These are phyloP conservation scores for Podochytrium sp. DNA, from an alignment of 192 early-diverging fungal species.

Conservation along the genomic window DNA sequence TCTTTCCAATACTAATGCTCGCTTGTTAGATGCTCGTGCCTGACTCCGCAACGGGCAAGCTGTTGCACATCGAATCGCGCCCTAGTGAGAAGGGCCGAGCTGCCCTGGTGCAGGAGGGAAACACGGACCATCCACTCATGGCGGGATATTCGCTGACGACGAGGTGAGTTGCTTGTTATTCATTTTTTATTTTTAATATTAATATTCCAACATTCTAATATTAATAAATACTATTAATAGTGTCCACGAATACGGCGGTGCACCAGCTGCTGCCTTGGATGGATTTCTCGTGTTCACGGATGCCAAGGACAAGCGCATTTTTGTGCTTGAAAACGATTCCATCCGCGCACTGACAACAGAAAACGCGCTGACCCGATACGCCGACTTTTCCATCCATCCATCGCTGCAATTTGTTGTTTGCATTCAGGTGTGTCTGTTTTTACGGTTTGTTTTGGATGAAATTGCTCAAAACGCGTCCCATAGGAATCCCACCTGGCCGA, in stretches of 20 bases:
- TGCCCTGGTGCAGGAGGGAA: slow-evolving; percentile 1
- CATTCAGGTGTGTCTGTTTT: slow-evolving; percentile 43
- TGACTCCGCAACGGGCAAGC: slow-evolving; percentile 6
- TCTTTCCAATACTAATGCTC: neutral
- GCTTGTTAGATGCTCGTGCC: neutral
- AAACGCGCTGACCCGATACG: slow-evolving; percentile 57
- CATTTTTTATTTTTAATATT: neutral
- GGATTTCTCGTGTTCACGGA: slow-evolving; percentile 68
- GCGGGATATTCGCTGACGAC: neutral
- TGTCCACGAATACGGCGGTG: slow-evolving; percentile 83
- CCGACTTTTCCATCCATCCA: slow-evolving; percentile 64
- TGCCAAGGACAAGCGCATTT: slow-evolving; percentile 9
- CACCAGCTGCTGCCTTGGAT: slow-evolving; percentile 57
- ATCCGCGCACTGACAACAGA: slow-evolving; percentile 50
- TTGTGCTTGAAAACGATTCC: slow-evolving; percentile 51
- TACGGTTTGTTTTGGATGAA: neutral
- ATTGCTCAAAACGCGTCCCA: neutral
- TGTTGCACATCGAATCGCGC: slow-evolving; percentile 12
- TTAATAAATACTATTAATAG: slow-evolving; percentile 13
- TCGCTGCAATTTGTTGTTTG: slow-evolving; percentile 59
- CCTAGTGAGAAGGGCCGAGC: slow-evolving; percentile 22
- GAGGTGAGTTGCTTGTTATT: neutral
- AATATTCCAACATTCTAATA: neutral
- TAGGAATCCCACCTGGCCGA: slow-evolving; percentile 68
- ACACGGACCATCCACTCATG: neutral